Base-by-base conservation (phyloP, 164 flowering plant species). In the Sedum album region DNA sequence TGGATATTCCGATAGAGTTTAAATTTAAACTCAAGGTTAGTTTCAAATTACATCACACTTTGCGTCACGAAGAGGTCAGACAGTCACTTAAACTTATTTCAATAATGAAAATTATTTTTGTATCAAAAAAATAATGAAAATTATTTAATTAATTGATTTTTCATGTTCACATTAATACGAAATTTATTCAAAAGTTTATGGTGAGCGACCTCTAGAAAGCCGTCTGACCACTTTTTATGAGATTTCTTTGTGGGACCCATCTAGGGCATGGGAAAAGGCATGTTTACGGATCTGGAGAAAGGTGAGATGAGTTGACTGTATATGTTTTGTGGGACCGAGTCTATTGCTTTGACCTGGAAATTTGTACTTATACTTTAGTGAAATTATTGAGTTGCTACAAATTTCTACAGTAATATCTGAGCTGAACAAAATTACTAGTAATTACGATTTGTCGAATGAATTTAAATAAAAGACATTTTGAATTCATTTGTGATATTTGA, bases 261-360 rank as follows among this genome's bases (percentile, higher is more conserved):
- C 57, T 7, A 3, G 38, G 57, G 57, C 57, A 51, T 51, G 25
- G 57, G 57, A 51, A 51, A 51, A 51, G 62, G 57, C 57, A 21
- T 48, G 55, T 48, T 48, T 48, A 48, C 55, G 23, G 55, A 44
- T 44, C 49, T 44, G 14, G 49, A 35, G 49, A 44, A 44, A 44
- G 49, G 49, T 4, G 49, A 4, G 23, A 4, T 48, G 28, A 51
- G 26, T 51, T 51, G 28, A 51, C 57, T 23, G 57, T 6, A 10
- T 57, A 6, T 51, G 38, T 21, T 2, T n/a, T 2, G 57, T 51
- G 57, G 57, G 57, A 51, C 57, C 57, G 57, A 51, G 57, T 51
- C 57, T 21, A 1, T 21, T 51, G 28, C 57, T 21, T 51, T n/a
- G 57, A 51, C 26, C 6, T 51, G 7, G 57, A 48, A 15, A 7